Base-by-base conservation (phyloP, 2,329 filamentous ascomycete genomes). In the Fusarium xyrophilum region DNA sequence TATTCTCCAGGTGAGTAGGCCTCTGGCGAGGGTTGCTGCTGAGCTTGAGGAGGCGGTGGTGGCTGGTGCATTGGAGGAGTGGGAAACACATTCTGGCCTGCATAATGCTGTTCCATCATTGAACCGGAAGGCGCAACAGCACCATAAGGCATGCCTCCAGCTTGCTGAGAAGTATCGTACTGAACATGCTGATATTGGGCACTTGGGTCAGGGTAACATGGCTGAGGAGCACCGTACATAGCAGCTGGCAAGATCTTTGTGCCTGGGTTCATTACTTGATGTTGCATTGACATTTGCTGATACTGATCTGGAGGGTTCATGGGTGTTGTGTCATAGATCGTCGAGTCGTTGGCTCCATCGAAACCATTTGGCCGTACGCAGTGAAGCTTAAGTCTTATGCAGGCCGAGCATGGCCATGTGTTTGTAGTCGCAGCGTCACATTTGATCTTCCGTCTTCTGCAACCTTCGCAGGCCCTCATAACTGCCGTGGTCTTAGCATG, bases 371-470 rank as follows among this genome's bases (percentile, higher is more conserved):
- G 96, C 46, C 93, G 93, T 28, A 97, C 90, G 78, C 96, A 98
- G 74, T 96, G 92, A 63, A 97, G 86, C 82, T 97, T 98, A 67
- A 98, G 84, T 50, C 95, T 89, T 66, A 93, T 91, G 78, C 95
- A 99, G 36, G 96, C 93, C 40, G 94, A 96, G 79, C 95, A 98
- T 30, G 96, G 96, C 95, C 96, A 98, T 38, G 93, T 93, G 79
- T 98, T 97, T 40, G 94, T 97, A 17, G 95, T 97, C 23, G 95
- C 95, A 54, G 95, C 93, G 82, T 98, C 96, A 81, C 95, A 99
- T 79, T 97, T 97, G 78, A 99, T 99, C 81, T 99, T 99, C 75
- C 95, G 89, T 80, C 93, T 90, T 66, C 95, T 88, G 77, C 95
- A 98, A 64, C 95, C 95, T 81, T 97, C 95, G 79, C 95, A 98